Conservation (phyloP, 352 stramenopile genomes). For the Phytopythium kandeliae region DNA sequence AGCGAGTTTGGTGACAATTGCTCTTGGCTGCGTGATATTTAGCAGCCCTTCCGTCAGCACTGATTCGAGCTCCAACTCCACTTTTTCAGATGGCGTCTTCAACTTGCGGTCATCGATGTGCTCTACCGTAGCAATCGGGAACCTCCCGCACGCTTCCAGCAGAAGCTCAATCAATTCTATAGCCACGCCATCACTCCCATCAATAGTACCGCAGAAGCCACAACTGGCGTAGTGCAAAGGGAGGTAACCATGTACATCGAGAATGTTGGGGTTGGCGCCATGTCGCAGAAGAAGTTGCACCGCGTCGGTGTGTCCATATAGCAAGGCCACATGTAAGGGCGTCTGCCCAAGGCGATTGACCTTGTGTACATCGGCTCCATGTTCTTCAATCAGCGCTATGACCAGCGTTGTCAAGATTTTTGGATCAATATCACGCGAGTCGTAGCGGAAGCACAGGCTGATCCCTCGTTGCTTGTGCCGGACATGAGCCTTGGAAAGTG, state of each 20-base stretch:
- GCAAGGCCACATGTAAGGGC: conserved; percentile 53
- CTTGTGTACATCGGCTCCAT: conserved; percentile 39
- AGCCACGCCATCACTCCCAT: conserved; percentile 14
- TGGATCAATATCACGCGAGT: conserved; percentile 26
- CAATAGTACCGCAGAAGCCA: conserved; percentile 31
- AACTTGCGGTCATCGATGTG: conserved; percentile 53
- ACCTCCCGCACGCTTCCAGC: conserved; percentile 15
- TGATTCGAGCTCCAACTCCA: conserved; percentile 42
- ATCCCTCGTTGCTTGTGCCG: conserved; percentile 46
- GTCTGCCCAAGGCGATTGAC: conserved; percentile 64
- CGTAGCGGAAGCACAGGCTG: conserved; percentile 53
- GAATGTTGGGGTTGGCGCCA: conserved; percentile 56
- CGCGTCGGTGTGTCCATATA: conserved; percentile 46
- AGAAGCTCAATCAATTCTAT: conserved; percentile 30
- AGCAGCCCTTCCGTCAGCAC: conserved; percentile 40
- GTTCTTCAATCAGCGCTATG: conserved; percentile 20
- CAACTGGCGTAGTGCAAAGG: conserved; percentile 68
- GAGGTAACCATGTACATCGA: conserved; percentile 43
- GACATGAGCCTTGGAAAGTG: conserved; percentile 47
- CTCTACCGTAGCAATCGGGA: conserved; percentile 20
- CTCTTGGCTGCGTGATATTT: conserved; percentile 22
- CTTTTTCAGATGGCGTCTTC: conserved; percentile 43
- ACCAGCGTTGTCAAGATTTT: conserved; percentile 18
- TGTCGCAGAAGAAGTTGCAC: conserved; percentile 32
- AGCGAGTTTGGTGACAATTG: conserved; percentile 31